These are phyloP conservation scores for Populus davidiana DNA, from an alignment of 345 rosid genomes.

Conservation along the genomic window DNA sequence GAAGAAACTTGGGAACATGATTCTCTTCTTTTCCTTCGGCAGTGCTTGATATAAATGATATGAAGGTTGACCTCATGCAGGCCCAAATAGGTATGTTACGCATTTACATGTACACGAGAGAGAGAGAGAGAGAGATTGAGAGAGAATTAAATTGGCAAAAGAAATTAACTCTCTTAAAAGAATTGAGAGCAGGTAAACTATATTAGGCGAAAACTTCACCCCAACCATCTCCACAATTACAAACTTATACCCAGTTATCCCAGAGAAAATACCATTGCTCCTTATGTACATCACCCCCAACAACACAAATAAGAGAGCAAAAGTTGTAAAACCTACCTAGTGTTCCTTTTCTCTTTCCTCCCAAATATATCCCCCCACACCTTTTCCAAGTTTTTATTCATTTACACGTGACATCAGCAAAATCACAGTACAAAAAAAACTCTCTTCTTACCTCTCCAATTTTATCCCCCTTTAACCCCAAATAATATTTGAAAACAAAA, in stretches of 20 bases:
- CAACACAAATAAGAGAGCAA: slow-evolving; percentile 28
- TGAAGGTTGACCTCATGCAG: neutral
- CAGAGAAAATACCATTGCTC: slow-evolving; percentile 28
- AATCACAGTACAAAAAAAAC: slow-evolving; percentile 19
- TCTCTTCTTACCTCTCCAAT: slow-evolving; percentile 19
- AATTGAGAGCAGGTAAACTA: slow-evolving; percentile 36
- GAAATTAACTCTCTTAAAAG: slow-evolving; percentile 9
- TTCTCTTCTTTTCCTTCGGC: neutral
- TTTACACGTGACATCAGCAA: slow-evolving; percentile 40
- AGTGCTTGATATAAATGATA: neutral
- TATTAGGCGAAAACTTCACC: slow-evolving; percentile 28
- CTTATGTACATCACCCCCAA: slow-evolving; percentile 48
- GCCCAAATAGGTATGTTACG: neutral
- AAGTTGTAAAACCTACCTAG: slow-evolving; percentile 30
- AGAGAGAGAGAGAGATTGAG: too few species aligned
- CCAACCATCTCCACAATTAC: slow-evolving; percentile 41
- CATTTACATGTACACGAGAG: neutral
- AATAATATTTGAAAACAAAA: slow-evolving; percentile 24
- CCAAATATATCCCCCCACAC: slow-evolving; percentile 22
- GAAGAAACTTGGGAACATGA: neutral
- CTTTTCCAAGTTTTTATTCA: slow-evolving; percentile 42
- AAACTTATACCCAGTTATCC: slow-evolving; percentile 36
- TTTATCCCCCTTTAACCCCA: slow-evolving; percentile 20
- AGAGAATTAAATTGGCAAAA: neutral
- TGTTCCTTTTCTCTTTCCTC: slow-evolving; percentile 27